Evolutionary conservation across 75 land plant species (phyloP).

Genomic region (Isoetes taiwanensis): DNA sequence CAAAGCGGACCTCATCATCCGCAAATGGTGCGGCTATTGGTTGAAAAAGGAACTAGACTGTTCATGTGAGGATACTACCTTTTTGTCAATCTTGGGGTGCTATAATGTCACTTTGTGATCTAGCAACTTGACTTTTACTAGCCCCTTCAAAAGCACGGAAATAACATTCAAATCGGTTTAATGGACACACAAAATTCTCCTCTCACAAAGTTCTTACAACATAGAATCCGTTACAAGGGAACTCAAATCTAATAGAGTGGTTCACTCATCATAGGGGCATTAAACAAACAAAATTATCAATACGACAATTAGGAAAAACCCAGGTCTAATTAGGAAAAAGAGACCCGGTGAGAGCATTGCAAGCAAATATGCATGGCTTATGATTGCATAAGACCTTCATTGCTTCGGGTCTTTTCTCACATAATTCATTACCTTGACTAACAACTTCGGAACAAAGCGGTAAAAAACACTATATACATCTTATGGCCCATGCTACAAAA

Average conservation of each 20-base stretch:
- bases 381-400: too few relatives aligned
- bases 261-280: too few relatives aligned
- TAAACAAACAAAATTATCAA: too few relatives aligned
- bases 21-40: not conserved
- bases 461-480: slow-evolving; percentile 2
- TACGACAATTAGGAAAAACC: too few relatives aligned
- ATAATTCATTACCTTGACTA: too few relatives aligned
- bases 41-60: not conserved
- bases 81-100: not conserved
- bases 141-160: slow-evolving; percentile 82
- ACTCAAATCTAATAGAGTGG: too few relatives aligned
- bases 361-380: too few relatives aligned
- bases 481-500: not conserved
- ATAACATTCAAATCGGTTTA: not conserved
- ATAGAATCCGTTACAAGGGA: too few relatives aligned
- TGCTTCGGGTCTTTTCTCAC: too few relatives aligned
- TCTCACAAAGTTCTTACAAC: too few relatives aligned
- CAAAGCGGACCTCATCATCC: slow-evolving; percentile 20
- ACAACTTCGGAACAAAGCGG: not conserved
- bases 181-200: not conserved
- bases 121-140: slow-evolving; percentile 60
- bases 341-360: too few relatives aligned
- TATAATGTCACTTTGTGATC: slow-evolving; percentile 41
- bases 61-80: not conserved
- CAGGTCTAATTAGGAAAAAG: too few relatives aligned